phyloP scores from a whole-genome alignment of 2,329 filamentous ascomycete genomes.

The Aspergillus aculeatinus region DNA sequence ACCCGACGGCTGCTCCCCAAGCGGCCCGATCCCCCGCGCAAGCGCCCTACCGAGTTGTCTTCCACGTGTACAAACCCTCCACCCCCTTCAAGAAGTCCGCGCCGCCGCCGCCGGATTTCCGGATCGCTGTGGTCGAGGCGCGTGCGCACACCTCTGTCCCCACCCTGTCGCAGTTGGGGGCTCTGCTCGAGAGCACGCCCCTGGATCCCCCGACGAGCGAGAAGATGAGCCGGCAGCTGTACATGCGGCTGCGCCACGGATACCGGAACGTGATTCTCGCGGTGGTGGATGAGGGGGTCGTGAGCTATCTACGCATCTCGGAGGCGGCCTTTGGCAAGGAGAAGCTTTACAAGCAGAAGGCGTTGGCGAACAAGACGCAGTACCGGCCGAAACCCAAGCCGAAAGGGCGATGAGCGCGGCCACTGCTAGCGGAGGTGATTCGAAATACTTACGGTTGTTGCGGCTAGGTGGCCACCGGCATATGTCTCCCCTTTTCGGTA shows the following conservation, averaged over 20 bases:
- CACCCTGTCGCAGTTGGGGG: slow-evolving; percentile 67
- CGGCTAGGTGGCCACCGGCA: not conserved
- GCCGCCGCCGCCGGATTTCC: slow-evolving; percentile 77
- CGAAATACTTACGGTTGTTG: not conserved
- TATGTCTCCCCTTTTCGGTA: slow-evolving; percentile 26
- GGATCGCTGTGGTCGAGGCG: slow-evolving; percentile 77
- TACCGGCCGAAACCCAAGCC: slow-evolving; percentile 28
- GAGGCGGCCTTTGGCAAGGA: slow-evolving; percentile 80
- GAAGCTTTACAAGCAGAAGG: slow-evolving; percentile 59
- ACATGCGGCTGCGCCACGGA: slow-evolving; percentile 79
- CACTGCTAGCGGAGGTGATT: too few relatives aligned
- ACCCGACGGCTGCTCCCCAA: slow-evolving; percentile 47
- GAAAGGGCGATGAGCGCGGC: too few relatives aligned
- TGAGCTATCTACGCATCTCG: slow-evolving; percentile 79
- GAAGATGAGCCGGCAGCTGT: slow-evolving; percentile 57
- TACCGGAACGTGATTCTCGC: slow-evolving; percentile 81
- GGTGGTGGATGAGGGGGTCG: slow-evolving; percentile 83
- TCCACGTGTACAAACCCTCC: slow-evolving; percentile 77
- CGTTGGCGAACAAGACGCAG: slow-evolving; percentile 32
- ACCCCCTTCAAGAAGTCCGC: slow-evolving; percentile 73
- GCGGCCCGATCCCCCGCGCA: slow-evolving; percentile 24
- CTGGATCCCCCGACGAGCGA: slow-evolving; percentile 59
- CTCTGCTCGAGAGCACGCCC: slow-evolving; percentile 71
- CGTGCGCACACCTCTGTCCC: slow-evolving; percentile 67
- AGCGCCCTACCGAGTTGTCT: slow-evolving; percentile 70